Evolutionary conservation across 768 basidiomycete genomes (phyloP).

Genomic region (Clitopilus passeckerianus): DNA sequence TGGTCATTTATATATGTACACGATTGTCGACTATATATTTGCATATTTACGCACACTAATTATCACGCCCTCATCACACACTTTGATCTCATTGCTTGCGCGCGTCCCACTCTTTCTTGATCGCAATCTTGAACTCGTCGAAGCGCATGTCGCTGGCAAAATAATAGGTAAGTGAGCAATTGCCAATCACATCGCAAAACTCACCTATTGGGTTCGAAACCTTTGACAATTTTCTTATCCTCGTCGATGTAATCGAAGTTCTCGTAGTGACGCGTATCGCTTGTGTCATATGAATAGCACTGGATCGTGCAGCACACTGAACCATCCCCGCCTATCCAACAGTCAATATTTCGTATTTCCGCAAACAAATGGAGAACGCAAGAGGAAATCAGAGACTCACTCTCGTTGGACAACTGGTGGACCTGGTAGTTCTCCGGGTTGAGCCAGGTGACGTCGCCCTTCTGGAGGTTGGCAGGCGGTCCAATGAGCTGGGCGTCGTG

Average conservation of each 20-base stretch:
- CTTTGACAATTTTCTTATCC: not conserved
- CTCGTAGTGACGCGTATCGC: not conserved
- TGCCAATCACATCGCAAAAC: not conserved
- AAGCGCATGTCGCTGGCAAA: not conserved
- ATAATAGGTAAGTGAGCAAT: not conserved
- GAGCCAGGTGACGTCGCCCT: slow-evolving; percentile 14
- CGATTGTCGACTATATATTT: not conserved
- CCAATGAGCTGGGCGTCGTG: slow-evolving; percentile 1
- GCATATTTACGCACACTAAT: not conserved
- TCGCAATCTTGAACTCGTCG: not conserved
- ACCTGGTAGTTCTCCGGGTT: slow-evolving; percentile 14
- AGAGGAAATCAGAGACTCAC: not conserved
- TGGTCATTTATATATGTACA: not conserved
- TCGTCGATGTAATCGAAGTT: not conserved
- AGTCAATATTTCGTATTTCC: not conserved
- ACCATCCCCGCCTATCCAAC: not conserved
- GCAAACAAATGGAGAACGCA: not conserved
- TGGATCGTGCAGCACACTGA: not conserved
- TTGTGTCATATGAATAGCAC: not conserved
- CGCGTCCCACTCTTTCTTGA: not conserved
- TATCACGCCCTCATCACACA: not conserved
- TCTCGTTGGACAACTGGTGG: slow-evolving; percentile 7
- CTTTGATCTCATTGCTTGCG: not conserved
- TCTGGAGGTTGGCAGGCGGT: slow-evolving; percentile 6
- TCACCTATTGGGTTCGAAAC: not conserved